Evolutionary conservation across 495 filamentous ascomycete genomes (phyloP), one percentile per base, ranked within the genome.

Genomic region (Aspergillus coremiiformis): DNA sequence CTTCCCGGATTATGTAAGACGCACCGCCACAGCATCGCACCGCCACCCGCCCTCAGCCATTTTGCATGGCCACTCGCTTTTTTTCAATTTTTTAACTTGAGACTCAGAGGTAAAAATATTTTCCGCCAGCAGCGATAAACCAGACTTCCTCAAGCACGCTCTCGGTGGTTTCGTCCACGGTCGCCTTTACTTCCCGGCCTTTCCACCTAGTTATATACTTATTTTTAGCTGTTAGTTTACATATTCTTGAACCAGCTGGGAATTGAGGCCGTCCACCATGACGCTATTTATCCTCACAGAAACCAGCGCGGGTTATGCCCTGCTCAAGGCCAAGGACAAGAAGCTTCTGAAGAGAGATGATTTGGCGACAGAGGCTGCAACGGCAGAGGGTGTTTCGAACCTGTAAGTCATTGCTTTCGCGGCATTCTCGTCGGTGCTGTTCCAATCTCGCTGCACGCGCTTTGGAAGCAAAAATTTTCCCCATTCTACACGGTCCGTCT

Each of bases 281-380:
- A 82, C 83, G 71, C 80, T 87, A 59, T 86, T 89, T 67, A 85
- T 89, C 69, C 81, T 94, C 51, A 85, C 86, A 51, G 93, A 98
- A 73, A 98, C 93, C 62, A 86, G 85, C 70, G 94, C 92, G 58
- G 93, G 94, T 58, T 96, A 96, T 78, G 94, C 90, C 66, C 81
- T 98, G 62, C 87, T 97, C 76, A 97, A 99, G 76, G 87, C 94
- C 23, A 88, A 87, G 69, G 91, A 95, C 83, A 96, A 95, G 80
- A 97, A 96, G 79, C 79, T 97, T 37, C 78, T 99, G 48, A 90
- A 95, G 73, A 82, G 83, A 56, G 85, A 90, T 68, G 81, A 89
- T 62, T 64, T 95, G 55, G 72, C 78, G 23, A 78, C 81, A 37
- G 85, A 95, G 64, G 79, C 86, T 39, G 78, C 81, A 26, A 88